These are phyloP conservation scores for Arthrobotrys sphaeroides DNA, from an alignment of 2,329 filamentous ascomycete genomes.

Conservation along the genomic window DNA sequence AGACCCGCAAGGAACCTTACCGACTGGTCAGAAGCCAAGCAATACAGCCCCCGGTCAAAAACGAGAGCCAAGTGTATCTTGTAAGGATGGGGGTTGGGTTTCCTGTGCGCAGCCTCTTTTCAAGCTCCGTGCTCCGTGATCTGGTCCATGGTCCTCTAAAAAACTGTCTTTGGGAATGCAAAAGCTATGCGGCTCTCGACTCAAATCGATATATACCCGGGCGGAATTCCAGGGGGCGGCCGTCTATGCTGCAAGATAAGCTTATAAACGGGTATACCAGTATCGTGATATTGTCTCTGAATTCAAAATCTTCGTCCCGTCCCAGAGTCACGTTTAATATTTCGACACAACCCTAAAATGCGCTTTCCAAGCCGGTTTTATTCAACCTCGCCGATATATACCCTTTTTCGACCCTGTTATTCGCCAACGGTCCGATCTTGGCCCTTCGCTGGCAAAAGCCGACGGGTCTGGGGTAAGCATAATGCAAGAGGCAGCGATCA, in stretches of 20 bases:
- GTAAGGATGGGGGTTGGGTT: background rate
- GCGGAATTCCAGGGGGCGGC: constrained; percentile 4
- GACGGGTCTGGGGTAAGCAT: constrained; percentile 26
- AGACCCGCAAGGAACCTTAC: constrained; percentile 16
- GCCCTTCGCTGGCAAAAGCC: background rate
- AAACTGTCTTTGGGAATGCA: constrained; percentile 25
- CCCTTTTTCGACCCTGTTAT: background rate
- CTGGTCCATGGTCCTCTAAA: background rate
- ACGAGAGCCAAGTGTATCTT: constrained; percentile 4
- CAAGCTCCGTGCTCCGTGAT: constrained; percentile 21
- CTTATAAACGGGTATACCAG: constrained; percentile 4
- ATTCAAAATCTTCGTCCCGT: constrained; percentile 19
- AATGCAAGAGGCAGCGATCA: constrained; percentile 16
- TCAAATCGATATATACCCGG: constrained; percentile 3
- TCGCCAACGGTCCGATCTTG: background rate
- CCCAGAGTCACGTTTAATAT: too few relatives aligned
- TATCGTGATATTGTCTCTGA: constrained; percentile 13
- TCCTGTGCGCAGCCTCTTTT: background rate
- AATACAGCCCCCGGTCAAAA: constrained; percentile 1
- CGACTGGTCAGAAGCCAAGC: constrained; percentile 38
- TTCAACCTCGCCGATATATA: constrained; percentile 17
- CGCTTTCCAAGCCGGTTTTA: constrained; percentile 15
- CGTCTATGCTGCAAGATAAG: background rate
- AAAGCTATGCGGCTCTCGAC: constrained; percentile 30
- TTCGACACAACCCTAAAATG: too few relatives aligned